Conservation (phyloP, 2,329 filamentous ascomycete species). For the Trichoderma afroharzianum region DNA sequence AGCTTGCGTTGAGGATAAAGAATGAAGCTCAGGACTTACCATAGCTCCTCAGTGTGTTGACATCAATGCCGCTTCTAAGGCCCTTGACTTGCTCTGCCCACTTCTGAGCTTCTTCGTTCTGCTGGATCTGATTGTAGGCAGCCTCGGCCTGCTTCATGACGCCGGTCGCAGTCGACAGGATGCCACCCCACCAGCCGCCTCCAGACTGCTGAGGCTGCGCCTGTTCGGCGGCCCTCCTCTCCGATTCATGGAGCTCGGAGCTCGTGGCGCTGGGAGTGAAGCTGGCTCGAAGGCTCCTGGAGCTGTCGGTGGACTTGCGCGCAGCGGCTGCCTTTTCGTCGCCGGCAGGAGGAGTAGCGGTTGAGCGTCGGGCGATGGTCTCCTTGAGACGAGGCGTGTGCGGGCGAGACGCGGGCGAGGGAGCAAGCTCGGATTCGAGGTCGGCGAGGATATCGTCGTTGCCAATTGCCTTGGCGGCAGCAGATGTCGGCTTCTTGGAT, state of each 20-base stretch:
- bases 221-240: conserved; percentile 50
- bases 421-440: conserved; percentile 68
- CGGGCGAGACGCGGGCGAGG: conserved; percentile 69
- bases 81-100: conserved; percentile 94
- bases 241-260: conserved; percentile 56
- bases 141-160: conserved; percentile 90
- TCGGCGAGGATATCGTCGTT: conserved; percentile 82
- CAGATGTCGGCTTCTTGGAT: conserved; percentile 45
- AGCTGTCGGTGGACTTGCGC: conserved; percentile 76
- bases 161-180: conserved; percentile 79
- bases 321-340: conserved; percentile 57
- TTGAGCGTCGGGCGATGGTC: conserved; percentile 41
- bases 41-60: conserved; percentile 62
- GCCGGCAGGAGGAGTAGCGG: conserved; percentile 51
- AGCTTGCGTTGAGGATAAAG: neutral
- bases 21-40: conserved; percentile 26
- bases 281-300: conserved; percentile 65
- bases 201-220: conserved; percentile 36
- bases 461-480: conserved; percentile 45
- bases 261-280: conserved; percentile 67
- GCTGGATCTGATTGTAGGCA: conserved; percentile 89
- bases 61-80: conserved; percentile 52
- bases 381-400: conserved; percentile 74
- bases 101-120: conserved; percentile 92
- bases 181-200: conserved; percentile 84